Base-by-base conservation (phyloP, 345 rosid species). In the Heritiera fomes region DNA sequence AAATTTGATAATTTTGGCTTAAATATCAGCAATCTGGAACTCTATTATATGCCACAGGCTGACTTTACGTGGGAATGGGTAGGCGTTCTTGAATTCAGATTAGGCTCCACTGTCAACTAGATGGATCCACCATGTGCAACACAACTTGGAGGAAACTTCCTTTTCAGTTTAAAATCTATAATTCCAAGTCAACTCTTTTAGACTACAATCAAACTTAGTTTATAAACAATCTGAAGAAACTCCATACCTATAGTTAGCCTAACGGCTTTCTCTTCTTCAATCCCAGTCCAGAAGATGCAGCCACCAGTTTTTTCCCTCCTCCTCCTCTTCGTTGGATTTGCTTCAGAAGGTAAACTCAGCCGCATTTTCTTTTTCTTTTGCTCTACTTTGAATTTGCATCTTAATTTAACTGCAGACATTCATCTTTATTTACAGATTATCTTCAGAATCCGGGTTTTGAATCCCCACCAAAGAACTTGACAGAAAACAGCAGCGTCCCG, bases 401-500 rank as follows among this genome's bases (percentile, higher is more conserved):
- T 60, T 23, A 4, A 3, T 7, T 9, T 18, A 7, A 18, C 0
- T 74, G 49, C 28, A 8, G 28, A 38, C 30, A 46, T 61, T 75
- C 14, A 63, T 78, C 41, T 80, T 72, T 65, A 30, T 79, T 60
- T n/a, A 77, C 87, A 86, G 91, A 78, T 81, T 70, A 87, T 73
- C 78, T 87, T 52, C 87, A 80, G 83, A 90, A 88, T 72, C 65
- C 91, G n/a, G 90, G 85, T 87, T 91, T 90, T 14, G 90, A 90
- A 78, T 71, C 89, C 50, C 87, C 88, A 30, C 92, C 90, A 14
- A 74, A 77, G 30, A 82, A 83, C 78, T 58, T 75, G 55, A 68
- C 85, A 8, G 11, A 17, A 63, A 81, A 80, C 81, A 61, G 78
- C 61, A 80, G 60, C 52, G 47, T 53, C 15, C 82, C 88, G 3